Evolutionary conservation across 345 rosid species (phyloP), one percentile per base, ranked within the genome.

Genomic region (Pistacia integerrima): DNA sequence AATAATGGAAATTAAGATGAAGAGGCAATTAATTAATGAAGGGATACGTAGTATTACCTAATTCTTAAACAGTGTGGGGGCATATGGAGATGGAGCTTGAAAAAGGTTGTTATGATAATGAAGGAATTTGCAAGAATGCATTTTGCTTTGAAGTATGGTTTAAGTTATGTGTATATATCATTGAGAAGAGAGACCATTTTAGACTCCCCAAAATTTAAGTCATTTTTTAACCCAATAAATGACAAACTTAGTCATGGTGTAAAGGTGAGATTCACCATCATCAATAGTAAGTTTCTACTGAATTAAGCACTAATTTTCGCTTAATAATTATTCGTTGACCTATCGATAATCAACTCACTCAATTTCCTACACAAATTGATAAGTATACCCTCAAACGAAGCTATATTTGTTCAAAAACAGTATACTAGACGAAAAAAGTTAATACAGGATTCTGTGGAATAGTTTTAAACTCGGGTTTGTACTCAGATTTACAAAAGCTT

Each of bases 281-380:
- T 49, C 69, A 49, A 20, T 63, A 73, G 46, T 63, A 5, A 48
- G 25, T 61, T 61, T 61, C 60, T 63, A 73, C 60, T 73, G 63
- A 65, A 62, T 33, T 51, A 49, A 73, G 69, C 76, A 73, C 76
- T 73, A 73, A 63, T 30, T 52, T 59, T 35, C 3, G 7, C 69
- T 73, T 62, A 68, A 73, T 63, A 68, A 73, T 73, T 62, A 49
- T 73, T 20, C 69, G 33, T 51, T 73, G 76, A 62, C 69, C 48
- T 48, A 44, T 58, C 41, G 4, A 41, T 14, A 41, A 69, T 12
- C 33, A 41, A 41, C 17, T 8, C 10, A 11, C 4, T 18, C 18
- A 14, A 54, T 55, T 36, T 69, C 12, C n/a, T 64, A 0, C 18
- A 41, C 6, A 41, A 5, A 41, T 41, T 41, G 8, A 1, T 41